phyloP scores from a whole-genome alignment of 2,329 filamentous ascomycete genomes.

The Albifimbria verrucaria region DNA sequence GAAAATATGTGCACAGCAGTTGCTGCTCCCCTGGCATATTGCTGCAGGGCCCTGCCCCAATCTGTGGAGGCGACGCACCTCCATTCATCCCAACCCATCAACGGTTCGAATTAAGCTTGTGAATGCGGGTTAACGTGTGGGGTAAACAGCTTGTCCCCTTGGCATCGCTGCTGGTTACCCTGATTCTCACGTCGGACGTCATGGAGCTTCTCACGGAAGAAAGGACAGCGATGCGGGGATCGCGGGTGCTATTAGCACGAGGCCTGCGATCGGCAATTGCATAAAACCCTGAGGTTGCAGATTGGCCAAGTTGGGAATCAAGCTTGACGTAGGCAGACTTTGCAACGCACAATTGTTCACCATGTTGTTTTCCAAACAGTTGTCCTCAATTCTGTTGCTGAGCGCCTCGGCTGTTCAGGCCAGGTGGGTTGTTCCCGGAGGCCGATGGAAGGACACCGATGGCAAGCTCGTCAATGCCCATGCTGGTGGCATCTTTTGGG shows the following conservation, averaged over 20 bases:
- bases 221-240: background rate
- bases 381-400: background rate
- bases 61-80: background rate
- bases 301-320: too few relatives aligned
- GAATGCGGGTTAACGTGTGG: background rate
- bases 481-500: conserved; percentile 53
- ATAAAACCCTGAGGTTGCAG: background rate
- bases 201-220: background rate
- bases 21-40: too few relatives aligned
- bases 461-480: conserved; percentile 61
- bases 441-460: conserved; percentile 57
- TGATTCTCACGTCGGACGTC: background rate
- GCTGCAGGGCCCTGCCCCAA: background rate
- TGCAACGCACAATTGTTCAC: too few relatives aligned
- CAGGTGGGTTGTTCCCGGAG: conserved; percentile 58
- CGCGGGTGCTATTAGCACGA: background rate
- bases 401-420: background rate
- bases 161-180: background rate
- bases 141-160: background rate
- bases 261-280: background rate
- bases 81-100: background rate
- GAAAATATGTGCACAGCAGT: too few relatives aligned
- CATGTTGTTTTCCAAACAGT: background rate
- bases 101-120: background rate
- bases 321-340: too few relatives aligned